These are phyloP conservation scores for Oryza australiensis DNA, from an alignment of 176 grass and related monocot species.

Conservation along the genomic window DNA sequence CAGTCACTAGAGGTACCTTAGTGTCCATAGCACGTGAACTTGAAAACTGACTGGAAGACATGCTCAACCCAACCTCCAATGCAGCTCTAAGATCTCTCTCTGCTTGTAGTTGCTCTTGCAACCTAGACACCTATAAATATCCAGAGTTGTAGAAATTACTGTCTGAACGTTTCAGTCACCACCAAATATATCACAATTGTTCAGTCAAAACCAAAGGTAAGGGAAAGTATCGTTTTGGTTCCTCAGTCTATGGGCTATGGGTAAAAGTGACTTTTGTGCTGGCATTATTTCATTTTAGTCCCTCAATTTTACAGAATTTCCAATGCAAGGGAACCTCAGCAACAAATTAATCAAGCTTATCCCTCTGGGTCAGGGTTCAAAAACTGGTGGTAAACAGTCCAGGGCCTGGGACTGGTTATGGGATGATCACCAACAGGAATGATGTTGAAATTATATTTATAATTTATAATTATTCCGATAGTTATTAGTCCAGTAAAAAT, in stretches of 20 bases:
- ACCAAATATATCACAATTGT: constrained; percentile 21
- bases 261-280: constrained; percentile 20
- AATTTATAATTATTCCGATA: neutral
- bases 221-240: neutral
- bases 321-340: neutral
- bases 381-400: neutral
- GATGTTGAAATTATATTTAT: neutral
- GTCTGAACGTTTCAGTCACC: constrained; percentile 10
- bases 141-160: constrained; percentile 28
- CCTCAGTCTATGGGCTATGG: neutral
- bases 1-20: constrained; percentile 55
- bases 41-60: constrained; percentile 95
- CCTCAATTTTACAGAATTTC: neutral
- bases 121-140: constrained; percentile 73
- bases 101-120: constrained; percentile 99
- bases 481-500: neutral
- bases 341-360: constrained; percentile 25
- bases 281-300: constrained; percentile 14
- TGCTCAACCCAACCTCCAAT: constrained; percentile 94
- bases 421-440: neutral
- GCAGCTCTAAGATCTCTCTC: constrained; percentile 98
- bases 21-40: constrained; percentile 75
- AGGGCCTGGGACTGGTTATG: neutral
- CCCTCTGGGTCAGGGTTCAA: neutral
- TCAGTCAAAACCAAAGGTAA: constrained; percentile 9